Conservation (phyloP, 495 filamentous ascomycete genomes). For the Aspergillus coremiiformis region DNA sequence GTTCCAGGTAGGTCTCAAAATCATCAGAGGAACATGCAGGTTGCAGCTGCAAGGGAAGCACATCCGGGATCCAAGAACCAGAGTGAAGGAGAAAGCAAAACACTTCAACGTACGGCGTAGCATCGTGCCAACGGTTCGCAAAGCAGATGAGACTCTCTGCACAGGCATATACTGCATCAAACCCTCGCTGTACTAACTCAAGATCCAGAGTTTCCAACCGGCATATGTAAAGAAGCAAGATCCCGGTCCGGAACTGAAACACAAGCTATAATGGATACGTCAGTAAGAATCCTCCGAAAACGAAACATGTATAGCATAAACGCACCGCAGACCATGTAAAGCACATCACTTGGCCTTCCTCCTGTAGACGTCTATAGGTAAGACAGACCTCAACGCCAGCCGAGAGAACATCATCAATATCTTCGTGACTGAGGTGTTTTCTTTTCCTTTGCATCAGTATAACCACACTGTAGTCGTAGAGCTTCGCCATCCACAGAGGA, state of each 20-base stretch:
- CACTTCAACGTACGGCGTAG: conserved; percentile 19
- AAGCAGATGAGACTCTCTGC: conserved; percentile 19
- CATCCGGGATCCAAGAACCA: conserved; percentile 3
- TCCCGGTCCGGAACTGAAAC: conserved; percentile 27
- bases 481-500: conserved; percentile 28
- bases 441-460: conserved; percentile 26
- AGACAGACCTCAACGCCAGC: conserved; percentile 25
- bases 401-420: conserved; percentile 22
- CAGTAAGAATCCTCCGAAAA: neutral
- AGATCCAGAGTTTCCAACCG: conserved; percentile 17
- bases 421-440: conserved; percentile 21
- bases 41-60: neutral
- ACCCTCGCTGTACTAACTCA: conserved; percentile 1
- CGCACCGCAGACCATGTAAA: conserved; percentile 33
- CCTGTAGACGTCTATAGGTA: conserved; percentile 24
- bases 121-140: conserved; percentile 23
- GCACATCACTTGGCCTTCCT: conserved; percentile 30
- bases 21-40: conserved; percentile 9
- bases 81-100: conserved; percentile 18
- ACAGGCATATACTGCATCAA: conserved; percentile 21
- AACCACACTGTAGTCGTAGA: conserved; percentile 30
- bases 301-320: neutral
- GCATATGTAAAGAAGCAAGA: conserved; percentile 28
- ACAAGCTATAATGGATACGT: conserved; percentile 18
- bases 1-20: conserved; percentile 14